Evolutionary conservation across 345 rosid genomes (phyloP), one percentile per base, ranked within the genome.

Genomic region (Bruguiera parviflora): DNA sequence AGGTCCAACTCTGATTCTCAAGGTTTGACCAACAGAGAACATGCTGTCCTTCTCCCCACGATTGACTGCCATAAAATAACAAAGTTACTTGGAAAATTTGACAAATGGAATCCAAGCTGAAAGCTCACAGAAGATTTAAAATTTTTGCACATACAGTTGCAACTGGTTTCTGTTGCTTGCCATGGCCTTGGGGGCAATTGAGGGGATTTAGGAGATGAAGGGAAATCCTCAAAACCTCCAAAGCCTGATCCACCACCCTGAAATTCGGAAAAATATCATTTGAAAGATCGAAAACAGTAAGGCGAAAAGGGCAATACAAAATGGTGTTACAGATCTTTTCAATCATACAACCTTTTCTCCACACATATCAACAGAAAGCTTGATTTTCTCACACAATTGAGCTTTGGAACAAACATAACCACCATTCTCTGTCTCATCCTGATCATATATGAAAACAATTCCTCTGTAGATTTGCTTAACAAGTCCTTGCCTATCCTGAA

Each of bases 1-100:
- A 67, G 99, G 97, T 58, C 97, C 97, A 58, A 92, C 86, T 66
- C 88, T 83, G 59, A 95, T 92, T 79, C 99, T 87, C 83, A 92
- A 85, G 61, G 90, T 87, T 81, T 95, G 99, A 53, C 99, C 97
- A 64, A 95, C 60, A 37, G 92, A 75, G 79, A 84, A 95, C 78
- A 79, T 73, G 53, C 90, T 88, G 61, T 85, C 91, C 74, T 68
- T 86, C 39, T 86, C 92, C 46, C 95, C 88, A 61, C 72, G 80
- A 69, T 83, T 89, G 80, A 86, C 99, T 95, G 84, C 85, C 79
- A 73, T 47, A 70, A 62, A 74, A 78, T 49, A 19, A 67, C 39
- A 66, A 76, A 64, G 57, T 77, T 62, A 83, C 80, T 25, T 24
- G 11, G 9, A 61, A 46, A 46, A 51, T 57, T 35, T 24, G 21